A percentile compares a stretch with the other conserved stretches of the same genome.
Conservation (phyloP, 495 filamentous ascomycete species). For the Copromyces sp. region DNA sequence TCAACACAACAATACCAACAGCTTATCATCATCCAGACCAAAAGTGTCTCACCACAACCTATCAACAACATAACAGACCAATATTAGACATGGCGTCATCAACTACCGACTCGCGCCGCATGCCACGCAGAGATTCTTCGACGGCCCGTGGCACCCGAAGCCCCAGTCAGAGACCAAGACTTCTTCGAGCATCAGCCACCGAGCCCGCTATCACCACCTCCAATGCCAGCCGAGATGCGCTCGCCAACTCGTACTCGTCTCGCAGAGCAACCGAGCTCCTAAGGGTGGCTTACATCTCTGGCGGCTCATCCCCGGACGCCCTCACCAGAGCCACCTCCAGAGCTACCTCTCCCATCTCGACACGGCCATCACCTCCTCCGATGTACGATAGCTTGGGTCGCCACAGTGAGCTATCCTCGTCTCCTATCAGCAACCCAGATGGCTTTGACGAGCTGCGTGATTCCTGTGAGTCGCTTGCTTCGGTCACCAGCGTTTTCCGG, state of each 20-base stretch:
- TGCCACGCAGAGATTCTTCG: conserved; percentile 28
- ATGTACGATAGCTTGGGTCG: conserved; percentile 25
- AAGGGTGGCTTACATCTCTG: conserved; percentile 39
- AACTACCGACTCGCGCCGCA: conserved; percentile 17
- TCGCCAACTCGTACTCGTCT: conserved; percentile 33
- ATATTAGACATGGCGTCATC: conserved; percentile 19
- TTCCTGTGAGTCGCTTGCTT: conserved; percentile 13
- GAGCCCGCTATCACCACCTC: conserved; percentile 46
- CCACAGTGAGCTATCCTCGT: conserved; percentile 18
- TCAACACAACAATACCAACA: background rate
- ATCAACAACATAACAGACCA: conserved; percentile 5
- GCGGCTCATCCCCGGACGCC: conserved; percentile 23
- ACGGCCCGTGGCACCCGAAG: conserved; percentile 11
- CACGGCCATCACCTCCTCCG: conserved; percentile 16
- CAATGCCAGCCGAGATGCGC: conserved; percentile 38
- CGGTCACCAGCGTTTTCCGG: background rate
- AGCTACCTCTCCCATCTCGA: conserved; percentile 24
- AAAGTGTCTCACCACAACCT: background rate
- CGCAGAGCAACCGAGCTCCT: conserved; percentile 42
- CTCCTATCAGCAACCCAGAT: conserved; percentile 21
- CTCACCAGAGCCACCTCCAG: conserved; percentile 23
- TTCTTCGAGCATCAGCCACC: conserved; percentile 41
- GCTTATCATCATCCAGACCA: background rate
- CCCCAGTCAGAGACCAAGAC: conserved; percentile 31
- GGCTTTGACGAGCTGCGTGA: conserved; percentile 19